Evolutionary conservation across 2,329 filamentous ascomycete genomes (phyloP).

Genomic region (Alternaria atra): DNA sequence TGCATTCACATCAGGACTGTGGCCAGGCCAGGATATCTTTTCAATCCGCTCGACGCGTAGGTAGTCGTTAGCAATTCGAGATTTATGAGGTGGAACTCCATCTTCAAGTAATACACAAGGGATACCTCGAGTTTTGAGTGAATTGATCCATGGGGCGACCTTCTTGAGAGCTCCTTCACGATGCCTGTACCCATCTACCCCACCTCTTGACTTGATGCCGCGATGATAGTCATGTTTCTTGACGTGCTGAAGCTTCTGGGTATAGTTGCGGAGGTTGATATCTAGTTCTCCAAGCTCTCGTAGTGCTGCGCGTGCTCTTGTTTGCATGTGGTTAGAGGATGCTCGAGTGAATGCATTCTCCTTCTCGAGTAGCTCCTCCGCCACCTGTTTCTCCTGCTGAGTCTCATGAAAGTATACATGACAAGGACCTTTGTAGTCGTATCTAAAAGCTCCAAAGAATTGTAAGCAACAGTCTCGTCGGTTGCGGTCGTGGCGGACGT

Average conservation of each 20-base stretch:
- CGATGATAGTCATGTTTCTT: constrained; percentile 7
- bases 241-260: constrained; percentile 4
- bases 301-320: no score
- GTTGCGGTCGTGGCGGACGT: no score
- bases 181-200: constrained; percentile 9
- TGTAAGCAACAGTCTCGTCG: no score
- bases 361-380: no score
- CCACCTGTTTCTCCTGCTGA: no score
- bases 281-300: neutral
- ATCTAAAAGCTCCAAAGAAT: no score
- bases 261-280: neutral
- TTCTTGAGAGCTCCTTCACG: constrained; percentile 9
- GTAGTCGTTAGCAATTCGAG: constrained; percentile 11
- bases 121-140: constrained; percentile 1
- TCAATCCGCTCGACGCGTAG: constrained; percentile 4
- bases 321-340: no score
- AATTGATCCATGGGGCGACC: constrained; percentile 8
- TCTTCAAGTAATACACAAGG: constrained; percentile 7
- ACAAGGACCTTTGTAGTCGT: no score
- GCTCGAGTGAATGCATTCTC: no score
- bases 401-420: no score
- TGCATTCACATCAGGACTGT: constrained; percentile 9
- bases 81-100: constrained; percentile 13
- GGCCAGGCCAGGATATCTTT: constrained; percentile 9
- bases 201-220: neutral